Percentiles rank a stretch among this genome's conserved stretches.
Conservation (phyloP, 169 alveolate genomes). For the Eimeria necatrix region DNA sequence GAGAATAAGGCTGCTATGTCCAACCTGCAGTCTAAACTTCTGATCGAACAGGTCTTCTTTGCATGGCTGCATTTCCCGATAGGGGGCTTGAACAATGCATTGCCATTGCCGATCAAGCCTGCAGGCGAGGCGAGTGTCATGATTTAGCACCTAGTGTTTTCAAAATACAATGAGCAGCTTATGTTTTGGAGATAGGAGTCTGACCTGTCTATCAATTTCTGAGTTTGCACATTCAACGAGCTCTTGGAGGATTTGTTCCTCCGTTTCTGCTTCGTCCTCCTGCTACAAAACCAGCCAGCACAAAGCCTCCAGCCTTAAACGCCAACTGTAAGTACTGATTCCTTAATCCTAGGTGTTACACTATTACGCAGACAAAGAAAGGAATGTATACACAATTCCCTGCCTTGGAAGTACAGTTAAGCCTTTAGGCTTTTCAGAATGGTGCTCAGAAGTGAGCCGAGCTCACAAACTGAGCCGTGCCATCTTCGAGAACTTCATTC, state of each 20-base stretch:
- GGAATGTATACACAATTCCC: not conserved
- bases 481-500: conserved; percentile 46
- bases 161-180: not conserved
- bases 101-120: too few species aligned
- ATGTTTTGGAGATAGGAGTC: not conserved
- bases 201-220: conserved; percentile 38
- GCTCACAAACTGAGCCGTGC: conserved; percentile 42
- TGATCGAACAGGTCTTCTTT: too few species aligned
- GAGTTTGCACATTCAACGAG: not conserved
- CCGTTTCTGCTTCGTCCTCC: conserved; percentile 52
- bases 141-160: too few species aligned
- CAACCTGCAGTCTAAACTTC: too few species aligned
- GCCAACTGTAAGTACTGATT: not conserved
- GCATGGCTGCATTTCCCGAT: too few species aligned
- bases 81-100: too few species aligned
- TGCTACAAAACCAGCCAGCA: not conserved
- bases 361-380: too few species aligned
- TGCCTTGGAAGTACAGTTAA: not conserved
- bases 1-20: not conserved
- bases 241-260: conserved; percentile 18
- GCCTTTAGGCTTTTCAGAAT: not conserved
- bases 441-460: not conserved
- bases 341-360: not conserved
- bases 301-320: not conserved
- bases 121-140: too few species aligned